phyloP scores from a whole-genome alignment of 805 yeast species.

The Wickerhamomyces ciferrii region DNA sequence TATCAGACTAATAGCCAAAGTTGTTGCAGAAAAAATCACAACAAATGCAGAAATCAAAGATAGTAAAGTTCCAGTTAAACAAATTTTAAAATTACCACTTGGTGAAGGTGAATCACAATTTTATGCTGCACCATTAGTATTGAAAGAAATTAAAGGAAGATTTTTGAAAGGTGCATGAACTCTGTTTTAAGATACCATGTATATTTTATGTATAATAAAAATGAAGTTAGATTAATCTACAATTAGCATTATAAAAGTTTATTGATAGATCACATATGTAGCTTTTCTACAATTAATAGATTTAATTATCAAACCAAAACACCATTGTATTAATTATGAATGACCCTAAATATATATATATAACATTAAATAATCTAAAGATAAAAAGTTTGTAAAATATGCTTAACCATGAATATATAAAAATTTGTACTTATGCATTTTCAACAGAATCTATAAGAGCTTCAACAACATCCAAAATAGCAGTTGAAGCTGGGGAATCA shows the following conservation, averaged over 20 bases:
- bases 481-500: slow-evolving; percentile 89
- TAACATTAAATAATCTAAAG: background rate
- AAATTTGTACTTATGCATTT: background rate
- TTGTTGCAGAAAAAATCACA: slow-evolving; percentile 26
- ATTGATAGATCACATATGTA: background rate
- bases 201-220: background rate
- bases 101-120: slow-evolving; percentile 41
- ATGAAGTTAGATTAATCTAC: background rate
- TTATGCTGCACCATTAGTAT: slow-evolving; percentile 6
- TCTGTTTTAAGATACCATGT: too few species aligned
- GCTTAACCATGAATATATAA: background rate
- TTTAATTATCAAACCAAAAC: background rate
- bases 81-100: slow-evolving; percentile 32
- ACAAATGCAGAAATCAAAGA: slow-evolving; percentile 9
- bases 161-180: background rate
- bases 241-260: background rate
- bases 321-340: background rate
- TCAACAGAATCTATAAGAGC: slow-evolving; percentile 52
- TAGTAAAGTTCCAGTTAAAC: slow-evolving; percentile 20
- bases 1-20: slow-evolving; percentile 45
- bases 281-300: background rate
- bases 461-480: slow-evolving; percentile 81
- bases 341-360: background rate
- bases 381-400: background rate
- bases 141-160: background rate